Base-by-base conservation (phyloP, 2,329 filamentous ascomycete species). In the Aspergillus sp. region DNA sequence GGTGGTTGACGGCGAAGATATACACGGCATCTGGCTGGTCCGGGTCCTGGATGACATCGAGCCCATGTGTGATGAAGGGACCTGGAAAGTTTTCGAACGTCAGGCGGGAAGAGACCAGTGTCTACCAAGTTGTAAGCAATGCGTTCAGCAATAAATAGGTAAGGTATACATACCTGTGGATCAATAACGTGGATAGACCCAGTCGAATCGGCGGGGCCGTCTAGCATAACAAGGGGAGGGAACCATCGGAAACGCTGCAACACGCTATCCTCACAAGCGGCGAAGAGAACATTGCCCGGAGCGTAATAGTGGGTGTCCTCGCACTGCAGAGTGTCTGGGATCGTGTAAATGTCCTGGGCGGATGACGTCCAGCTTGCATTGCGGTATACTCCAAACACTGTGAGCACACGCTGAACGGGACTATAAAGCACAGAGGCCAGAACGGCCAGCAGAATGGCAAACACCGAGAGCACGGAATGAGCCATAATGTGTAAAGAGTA, bases 1-100 rank as follows among this genome's bases (percentile, higher is more conserved):
- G 66, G 59, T 89, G 87, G 65, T 89, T 89, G 54, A 89, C 72
- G 0, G 84, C 86, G 57, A 85, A 85, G 50, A 89, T 84, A 65
- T 86, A 89, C 6, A 89, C 82, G 0, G 83, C 70, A 23, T 77
- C 69, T 9, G 72, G 41, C 2, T 68, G 67, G 2, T 79, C 67
- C 0, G 80, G 81, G 63, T 87, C 84, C 3, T 77, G 71, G n/a
- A 86, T 79, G 7, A 89, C 77, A 61, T 87, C 85, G 63, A 89
- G 85, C 1, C 87, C 87, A 64, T 89, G 87, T 0, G 86, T 86
- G 6, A 84, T 68, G 54, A 88, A 87, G 0, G 84, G 78, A 0
- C 79, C 79, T 1, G 80, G 61, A 64, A 88, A 89, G 57, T 82
- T 80, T 7, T 81, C 74, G 17, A 88, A 79, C 0, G 68, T 64